Percentiles rank a stretch among this genome's conserved stretches.
Conservation (phyloP, 2,329 filamentous ascomycete species). For the Onygena corvina region DNA sequence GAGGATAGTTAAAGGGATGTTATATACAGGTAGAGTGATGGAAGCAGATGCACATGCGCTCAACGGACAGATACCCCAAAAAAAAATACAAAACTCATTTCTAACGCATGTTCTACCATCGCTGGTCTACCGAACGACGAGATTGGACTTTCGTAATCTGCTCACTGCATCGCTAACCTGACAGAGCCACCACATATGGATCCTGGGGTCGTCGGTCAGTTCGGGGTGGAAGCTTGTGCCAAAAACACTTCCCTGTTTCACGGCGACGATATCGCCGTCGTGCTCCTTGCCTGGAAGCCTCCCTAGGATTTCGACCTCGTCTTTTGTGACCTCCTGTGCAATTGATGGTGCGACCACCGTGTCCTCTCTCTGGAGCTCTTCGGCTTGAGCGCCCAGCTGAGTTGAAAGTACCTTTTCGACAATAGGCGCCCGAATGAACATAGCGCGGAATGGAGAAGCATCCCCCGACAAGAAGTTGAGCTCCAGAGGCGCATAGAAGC, state of each 20-base stretch:
- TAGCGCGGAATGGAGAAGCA: slow-evolving; percentile 54
- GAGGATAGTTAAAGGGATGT: slow-evolving; percentile 51
- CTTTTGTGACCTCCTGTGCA: slow-evolving; percentile 35
- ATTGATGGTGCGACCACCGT: slow-evolving; percentile 47
- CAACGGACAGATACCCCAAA: slow-evolving; percentile 10
- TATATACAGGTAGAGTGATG: slow-evolving; percentile 36
- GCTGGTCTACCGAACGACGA: slow-evolving; percentile 11
- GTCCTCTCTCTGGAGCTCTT: slow-evolving; percentile 37
- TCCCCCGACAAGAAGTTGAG: slow-evolving; percentile 53
- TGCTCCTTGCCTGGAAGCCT: slow-evolving; percentile 42
- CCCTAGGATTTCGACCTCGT: slow-evolving; percentile 48
- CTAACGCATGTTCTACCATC: neutral
- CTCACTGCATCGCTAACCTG: slow-evolving; percentile 46
- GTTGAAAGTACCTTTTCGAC: slow-evolving; percentile 66
- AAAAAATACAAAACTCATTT: neutral
- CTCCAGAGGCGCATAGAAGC: slow-evolving; percentile 64
- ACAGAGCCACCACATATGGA: slow-evolving; percentile 86
- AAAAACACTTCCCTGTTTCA: slow-evolving; percentile 80
- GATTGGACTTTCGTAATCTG: slow-evolving; percentile 16
- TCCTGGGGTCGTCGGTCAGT: slow-evolving; percentile 72
- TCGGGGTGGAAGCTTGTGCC: slow-evolving; percentile 95
- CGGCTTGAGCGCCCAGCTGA: slow-evolving; percentile 39
- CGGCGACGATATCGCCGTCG: slow-evolving; percentile 67
- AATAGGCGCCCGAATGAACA: slow-evolving; percentile 90
- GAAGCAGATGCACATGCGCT: neutral